Base-by-base conservation (phyloP, 345 rosid genomes). In the Luvunga scandens region DNA sequence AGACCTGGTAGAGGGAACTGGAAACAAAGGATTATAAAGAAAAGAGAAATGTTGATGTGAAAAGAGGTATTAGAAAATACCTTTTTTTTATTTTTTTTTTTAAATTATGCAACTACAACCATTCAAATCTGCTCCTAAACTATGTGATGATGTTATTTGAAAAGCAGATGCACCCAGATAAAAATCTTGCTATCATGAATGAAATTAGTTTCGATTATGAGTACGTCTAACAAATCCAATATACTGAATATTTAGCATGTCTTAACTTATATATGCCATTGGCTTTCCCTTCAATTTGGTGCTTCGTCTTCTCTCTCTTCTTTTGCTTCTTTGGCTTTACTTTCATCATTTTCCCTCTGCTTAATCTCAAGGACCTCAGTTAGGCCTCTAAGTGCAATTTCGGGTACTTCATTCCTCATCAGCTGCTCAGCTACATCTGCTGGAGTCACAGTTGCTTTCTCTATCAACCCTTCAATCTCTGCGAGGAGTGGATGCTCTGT, bases 361-460 rank as follows among this genome's bases (percentile, higher is more conserved):
- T 75, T 80, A 30, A 1, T 57, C 62, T 78, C 65, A 1, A 85
- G 75, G 75, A 80, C 82, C 77, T 68, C 72, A 66, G 78, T 80
- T 0, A 85, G 75, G 27, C 82, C 79, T 31, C 38, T 31, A 4
- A 82, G 55, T 22, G 76, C 79, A 56, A 30, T 25, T 39, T 82
- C 78, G 2, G 81, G 57, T 18, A 6, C 76, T 34, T 82, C 83
- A 27, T 50, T 45, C 61, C 38, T 79, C 87, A 84, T 74, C 53
- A 82, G 72, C 33, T 70, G 78, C 79, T 85, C 83, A 4, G 45
- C 78, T 7, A 85, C 71, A 45, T 85, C 81, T 18, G 80, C 80
- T 6, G 80, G 87, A 24, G 87, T 82, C 25, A 79, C 81, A 53
- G 77, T 79, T 0, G 72, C 18, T 66, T 18, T 63, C 73, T 30